Evolutionary conservation across 257 asterid species (phyloP).

Genomic region (Solanum bukasovii): DNA sequence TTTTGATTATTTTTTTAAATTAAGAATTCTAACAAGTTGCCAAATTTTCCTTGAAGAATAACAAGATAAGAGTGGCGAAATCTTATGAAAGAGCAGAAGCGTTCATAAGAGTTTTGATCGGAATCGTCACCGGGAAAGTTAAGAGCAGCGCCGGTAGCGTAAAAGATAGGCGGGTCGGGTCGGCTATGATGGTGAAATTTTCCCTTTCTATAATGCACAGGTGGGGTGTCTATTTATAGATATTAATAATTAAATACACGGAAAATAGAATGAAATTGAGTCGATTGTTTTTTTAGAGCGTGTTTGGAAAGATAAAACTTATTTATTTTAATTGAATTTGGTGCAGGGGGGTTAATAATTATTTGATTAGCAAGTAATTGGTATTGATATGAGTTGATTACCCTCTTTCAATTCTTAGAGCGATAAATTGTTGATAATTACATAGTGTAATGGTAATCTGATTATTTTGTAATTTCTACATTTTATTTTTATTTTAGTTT

Average conservation of each 20-base stretch:
- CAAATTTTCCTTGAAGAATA: not conserved
- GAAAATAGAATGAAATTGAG: too few relatives aligned
- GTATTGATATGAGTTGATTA: too few relatives aligned
- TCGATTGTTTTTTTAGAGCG: too few relatives aligned
- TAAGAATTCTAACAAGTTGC: not conserved
- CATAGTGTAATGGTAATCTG: not conserved
- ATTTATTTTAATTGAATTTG: too few relatives aligned
- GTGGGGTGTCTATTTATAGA: not conserved
- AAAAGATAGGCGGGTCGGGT: not conserved
- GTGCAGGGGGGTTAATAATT: too few relatives aligned
- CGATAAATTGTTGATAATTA: not conserved
- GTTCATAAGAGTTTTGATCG: not conserved
- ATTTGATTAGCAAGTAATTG: too few relatives aligned
- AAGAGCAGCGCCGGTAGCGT: not conserved
- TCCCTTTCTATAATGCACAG: not conserved
- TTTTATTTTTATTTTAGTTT: too few relatives aligned
- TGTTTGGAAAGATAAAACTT: too few relatives aligned
- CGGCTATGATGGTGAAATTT: not conserved
- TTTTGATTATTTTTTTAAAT: not conserved
- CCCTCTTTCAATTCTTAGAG: not conserved
- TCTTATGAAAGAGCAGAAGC: not conserved
- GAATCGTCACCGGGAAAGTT: not conserved
- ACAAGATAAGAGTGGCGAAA: not conserved
- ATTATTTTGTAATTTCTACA: too few relatives aligned
- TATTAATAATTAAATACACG: too few relatives aligned